Percentiles rank a stretch among this genome's conserved stretches.
phyloP scores from a whole-genome alignment of 495 filamentous ascomycete genomes.

The Neurospora tetraspora region DNA sequence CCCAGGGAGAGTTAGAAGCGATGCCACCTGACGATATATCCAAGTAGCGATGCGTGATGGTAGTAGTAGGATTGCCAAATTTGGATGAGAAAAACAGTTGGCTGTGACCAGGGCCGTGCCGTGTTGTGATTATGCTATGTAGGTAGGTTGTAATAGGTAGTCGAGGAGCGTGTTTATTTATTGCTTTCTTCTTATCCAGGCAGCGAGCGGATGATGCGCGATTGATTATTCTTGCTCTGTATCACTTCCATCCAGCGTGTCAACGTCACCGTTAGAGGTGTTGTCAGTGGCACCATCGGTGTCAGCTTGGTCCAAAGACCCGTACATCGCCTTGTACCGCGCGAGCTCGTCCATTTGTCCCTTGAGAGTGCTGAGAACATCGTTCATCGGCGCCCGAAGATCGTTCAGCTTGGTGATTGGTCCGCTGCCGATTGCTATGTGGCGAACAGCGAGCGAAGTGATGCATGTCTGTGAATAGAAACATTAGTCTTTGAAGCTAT shows the following conservation, averaged over 20 bases:
- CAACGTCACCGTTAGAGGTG: not conserved
- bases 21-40: not conserved
- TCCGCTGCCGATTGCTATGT: conserved; percentile 43
- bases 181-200: not conserved
- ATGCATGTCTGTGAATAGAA: conserved; percentile 38
- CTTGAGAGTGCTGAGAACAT: conserved; percentile 31
- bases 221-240: conserved; percentile 21
- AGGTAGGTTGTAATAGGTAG: not conserved
- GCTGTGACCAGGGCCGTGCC: not conserved
- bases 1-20: not conserved
- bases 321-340: conserved; percentile 38
- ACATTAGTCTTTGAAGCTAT: conserved; percentile 5
- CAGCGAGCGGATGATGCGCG: not conserved
- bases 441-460: conserved; percentile 53
- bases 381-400: conserved; percentile 40
- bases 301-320: conserved; percentile 16
- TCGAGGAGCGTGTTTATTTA: not conserved
- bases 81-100: not conserved
- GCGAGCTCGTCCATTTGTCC: conserved; percentile 36
- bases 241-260: conserved; percentile 15
- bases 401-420: conserved; percentile 30
- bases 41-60: not conserved
- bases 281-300: not conserved
- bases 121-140: not conserved
- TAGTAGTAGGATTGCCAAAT: not conserved